Conservation (phyloP, 176 grass and related monocot genomes). For the Dactylis glomerata region DNA sequence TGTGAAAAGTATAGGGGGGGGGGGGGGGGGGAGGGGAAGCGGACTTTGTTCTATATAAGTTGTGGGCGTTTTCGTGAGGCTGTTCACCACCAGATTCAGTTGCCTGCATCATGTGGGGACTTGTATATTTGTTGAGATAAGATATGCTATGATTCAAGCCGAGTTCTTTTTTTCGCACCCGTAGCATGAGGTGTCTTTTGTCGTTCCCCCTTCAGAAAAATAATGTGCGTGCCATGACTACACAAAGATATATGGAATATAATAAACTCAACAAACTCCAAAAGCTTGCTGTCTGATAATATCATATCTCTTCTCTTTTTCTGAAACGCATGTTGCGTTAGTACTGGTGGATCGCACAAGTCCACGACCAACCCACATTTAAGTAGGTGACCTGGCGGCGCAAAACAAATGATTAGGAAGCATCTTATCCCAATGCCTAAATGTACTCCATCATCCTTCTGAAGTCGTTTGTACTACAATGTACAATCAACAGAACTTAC, state of each 20-base stretch:
- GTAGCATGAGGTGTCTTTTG: not conserved
- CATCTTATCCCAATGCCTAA: conserved; percentile 5
- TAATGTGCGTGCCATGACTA: not conserved
- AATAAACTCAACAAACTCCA: not conserved
- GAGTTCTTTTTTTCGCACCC: not conserved
- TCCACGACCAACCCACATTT: conserved; percentile 29
- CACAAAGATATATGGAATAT: not conserved
- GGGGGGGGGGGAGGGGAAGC: too few species aligned
- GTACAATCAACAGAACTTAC: conserved; percentile 17
- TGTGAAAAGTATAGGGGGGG: too few species aligned
- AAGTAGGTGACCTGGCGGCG: conserved; percentile 5
- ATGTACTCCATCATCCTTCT: not conserved
- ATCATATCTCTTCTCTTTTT: not conserved
- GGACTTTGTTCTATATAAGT: not conserved
- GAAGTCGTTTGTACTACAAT: conserved; percentile 8
- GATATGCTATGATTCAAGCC: conserved; percentile 1
- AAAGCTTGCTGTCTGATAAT: conserved; percentile 7
- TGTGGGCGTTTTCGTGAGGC: not conserved
- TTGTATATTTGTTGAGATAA: conserved; percentile 31
- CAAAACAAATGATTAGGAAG: not conserved
- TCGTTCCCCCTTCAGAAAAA: conserved; percentile 11
- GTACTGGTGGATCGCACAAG: not conserved
- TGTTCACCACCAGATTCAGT: not conserved
- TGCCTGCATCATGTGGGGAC: not conserved
- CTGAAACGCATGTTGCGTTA: not conserved